These are phyloP conservation scores for Aleurites moluccanus DNA, from an alignment of 441 rosid species.

Conservation along the genomic window DNA sequence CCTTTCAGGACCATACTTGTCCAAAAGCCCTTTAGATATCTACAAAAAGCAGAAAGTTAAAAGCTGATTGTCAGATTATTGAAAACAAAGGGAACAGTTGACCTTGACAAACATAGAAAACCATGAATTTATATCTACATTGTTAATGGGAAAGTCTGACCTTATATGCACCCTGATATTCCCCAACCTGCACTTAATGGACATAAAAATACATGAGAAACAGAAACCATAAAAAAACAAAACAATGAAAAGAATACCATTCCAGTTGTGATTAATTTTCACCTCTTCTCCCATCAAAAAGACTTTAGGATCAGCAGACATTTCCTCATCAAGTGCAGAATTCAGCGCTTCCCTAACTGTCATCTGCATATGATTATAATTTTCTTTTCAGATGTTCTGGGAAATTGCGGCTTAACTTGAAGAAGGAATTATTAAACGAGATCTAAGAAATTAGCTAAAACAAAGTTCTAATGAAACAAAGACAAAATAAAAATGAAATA, in stretches of 20 bases:
- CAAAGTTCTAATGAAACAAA: neutral
- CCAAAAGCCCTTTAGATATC: slow-evolving; percentile 90
- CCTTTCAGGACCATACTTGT: slow-evolving; percentile 93
- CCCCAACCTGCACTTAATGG: slow-evolving; percentile 70
- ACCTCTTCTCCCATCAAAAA: slow-evolving; percentile 87
- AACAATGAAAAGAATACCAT: neutral
- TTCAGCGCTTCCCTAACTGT: slow-evolving; percentile 68
- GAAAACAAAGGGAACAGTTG: neutral
- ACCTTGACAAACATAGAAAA: neutral
- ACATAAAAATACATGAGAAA: slow-evolving; percentile 12
- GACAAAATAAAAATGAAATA: neutral
- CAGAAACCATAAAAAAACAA: neutral
- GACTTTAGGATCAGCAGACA: slow-evolving; percentile 83
- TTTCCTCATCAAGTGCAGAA: slow-evolving; percentile 80
- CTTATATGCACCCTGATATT: slow-evolving; percentile 98
- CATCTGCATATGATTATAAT: slow-evolving; percentile 37
- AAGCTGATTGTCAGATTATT: neutral
- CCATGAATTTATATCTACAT: neutral
- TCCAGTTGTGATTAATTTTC: slow-evolving; percentile 18
- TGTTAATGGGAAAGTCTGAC: slow-evolving; percentile 39
- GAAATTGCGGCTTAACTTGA: neutral
- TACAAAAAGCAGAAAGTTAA: slow-evolving; percentile 29
- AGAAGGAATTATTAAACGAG: neutral
- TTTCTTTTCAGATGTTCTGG: neutral
- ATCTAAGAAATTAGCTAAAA: neutral